Percentiles rank a stretch among this genome's conserved stretches.
These are phyloP conservation scores for Exophiala xenobiotica DNA, from an alignment of 2,329 filamentous ascomycete genomes.

Conservation along the genomic window DNA sequence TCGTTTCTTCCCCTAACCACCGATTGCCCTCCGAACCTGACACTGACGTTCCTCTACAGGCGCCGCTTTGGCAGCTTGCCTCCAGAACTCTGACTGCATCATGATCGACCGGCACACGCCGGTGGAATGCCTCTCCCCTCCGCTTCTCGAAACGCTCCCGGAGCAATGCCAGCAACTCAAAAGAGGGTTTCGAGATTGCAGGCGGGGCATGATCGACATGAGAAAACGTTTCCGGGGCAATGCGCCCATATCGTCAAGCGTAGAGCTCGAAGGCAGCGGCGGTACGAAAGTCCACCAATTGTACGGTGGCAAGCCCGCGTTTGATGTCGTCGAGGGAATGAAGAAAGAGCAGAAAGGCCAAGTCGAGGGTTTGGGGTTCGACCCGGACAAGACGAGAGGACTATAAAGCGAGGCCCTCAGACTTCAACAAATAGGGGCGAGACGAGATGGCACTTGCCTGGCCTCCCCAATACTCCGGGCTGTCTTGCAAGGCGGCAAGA, in stretches of 20 bases:
- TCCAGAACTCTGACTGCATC: slow-evolving; percentile 94
- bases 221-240: slow-evolving; percentile 96
- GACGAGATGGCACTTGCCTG: too few relatives aligned
- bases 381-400: slow-evolving; percentile 49
- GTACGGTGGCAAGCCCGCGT: slow-evolving; percentile 75
- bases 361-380: slow-evolving; percentile 38
- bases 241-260: slow-evolving; percentile 71
- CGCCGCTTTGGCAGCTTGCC: slow-evolving; percentile 80
- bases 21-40: background rate
- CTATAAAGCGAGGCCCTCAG: too few relatives aligned
- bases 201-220: slow-evolving; percentile 97
- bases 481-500: too few relatives aligned
- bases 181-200: slow-evolving; percentile 91
- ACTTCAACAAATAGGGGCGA: too few relatives aligned
- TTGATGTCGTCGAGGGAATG: slow-evolving; percentile 66
- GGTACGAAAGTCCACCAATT: slow-evolving; percentile 57
- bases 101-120: slow-evolving; percentile 86
- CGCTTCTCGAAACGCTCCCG: slow-evolving; percentile 78
- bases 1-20: background rate
- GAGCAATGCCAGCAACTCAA: slow-evolving; percentile 88
- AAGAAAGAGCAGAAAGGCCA: slow-evolving; percentile 58
- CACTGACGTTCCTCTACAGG: slow-evolving; percentile 5
- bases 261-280: slow-evolving; percentile 59
- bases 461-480: too few relatives aligned
- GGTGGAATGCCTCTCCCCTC: slow-evolving; percentile 81